Percentiles rank a stretch among this genome's conserved stretches.
These are phyloP conservation scores for Nannizziopsis barbatae DNA, from an alignment of 2,329 filamentous ascomycete genomes.

Conservation along the genomic window DNA sequence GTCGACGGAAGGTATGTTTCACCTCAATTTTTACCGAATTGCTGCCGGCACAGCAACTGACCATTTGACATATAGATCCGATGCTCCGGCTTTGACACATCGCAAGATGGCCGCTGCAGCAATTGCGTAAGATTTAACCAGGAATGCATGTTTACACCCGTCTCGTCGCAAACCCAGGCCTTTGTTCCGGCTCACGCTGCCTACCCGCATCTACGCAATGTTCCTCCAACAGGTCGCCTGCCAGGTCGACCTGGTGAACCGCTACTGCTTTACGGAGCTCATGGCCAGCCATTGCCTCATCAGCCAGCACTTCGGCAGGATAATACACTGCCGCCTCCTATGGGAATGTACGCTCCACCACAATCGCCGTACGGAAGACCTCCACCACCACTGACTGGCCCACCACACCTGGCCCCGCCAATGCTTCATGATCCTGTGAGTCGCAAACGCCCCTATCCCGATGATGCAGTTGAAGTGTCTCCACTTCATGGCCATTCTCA, in stretches of 20 bases:
- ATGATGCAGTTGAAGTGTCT: conserved; percentile 12
- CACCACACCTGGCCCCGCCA: conserved; percentile 13
- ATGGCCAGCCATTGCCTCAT: conserved; percentile 35
- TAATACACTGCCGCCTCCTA: conserved; percentile 31
- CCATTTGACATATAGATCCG: conserved; percentile 46
- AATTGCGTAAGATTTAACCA: conserved; percentile 65
- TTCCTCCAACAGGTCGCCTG: conserved; percentile 23
- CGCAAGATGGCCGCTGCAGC: conserved; percentile 58
- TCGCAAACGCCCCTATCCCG: conserved; percentile 22
- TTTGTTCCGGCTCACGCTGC: conserved; percentile 63
- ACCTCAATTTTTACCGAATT: too few relatives aligned
- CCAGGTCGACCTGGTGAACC: conserved; percentile 27
- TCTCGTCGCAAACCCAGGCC: conserved; percentile 58
- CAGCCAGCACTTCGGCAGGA: conserved; percentile 20
- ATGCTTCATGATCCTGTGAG: conserved; percentile 39
- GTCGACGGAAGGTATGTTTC: conserved; percentile 40
- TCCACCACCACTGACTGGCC: conserved; percentile 29
- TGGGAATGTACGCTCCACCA: conserved; percentile 29
- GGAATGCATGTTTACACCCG: conserved; percentile 66
- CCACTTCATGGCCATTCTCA: conserved; percentile 15
- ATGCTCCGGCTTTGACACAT: conserved; percentile 63
- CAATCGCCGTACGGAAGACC: conserved; percentile 27
- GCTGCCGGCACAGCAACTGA: too few relatives aligned
- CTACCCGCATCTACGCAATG: conserved; percentile 44
- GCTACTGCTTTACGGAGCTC: conserved; percentile 39